Evolutionary conservation across 257 asterid species (phyloP), one percentile per base, ranked within the genome.

Genomic region (Plantago elongata): DNA sequence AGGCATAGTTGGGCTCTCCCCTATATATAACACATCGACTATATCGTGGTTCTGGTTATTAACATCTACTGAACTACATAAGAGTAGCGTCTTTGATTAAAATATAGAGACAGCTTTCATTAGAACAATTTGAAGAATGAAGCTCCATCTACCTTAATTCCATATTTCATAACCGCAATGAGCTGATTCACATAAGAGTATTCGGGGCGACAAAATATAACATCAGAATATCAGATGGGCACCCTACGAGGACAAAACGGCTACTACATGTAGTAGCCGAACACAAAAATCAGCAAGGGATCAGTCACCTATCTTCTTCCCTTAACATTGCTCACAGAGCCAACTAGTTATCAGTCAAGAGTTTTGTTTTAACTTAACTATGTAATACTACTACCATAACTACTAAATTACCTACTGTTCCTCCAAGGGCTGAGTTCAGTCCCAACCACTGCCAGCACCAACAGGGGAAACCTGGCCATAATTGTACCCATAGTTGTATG

Each of bases 371-470:
- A 18, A 52, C 29, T 15, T 22, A 22, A 18, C 12, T 2, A 7
- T n/a, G 30, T 52, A 17, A 54, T 27, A 13, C 27, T 1, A 22
- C 7, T 22, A 27, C 57, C 38, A 10, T 13, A 18, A 52, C 27
- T 22, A 22, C 3, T 34, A 34, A 34, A 34, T 34, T 34, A 34
- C 40, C 40, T 1, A 7, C 40, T 6, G 4, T 34, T 6, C 3
- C 11, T 18, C 37, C 34, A 18, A 44, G 3, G 65, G 5, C 27
- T n/a, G 54, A 16, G 9, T 43, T 70, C 73, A 82, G n/a, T 76
- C 69, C 82, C 80, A 78, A 46, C 84, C 83, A 7, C 60, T 76
- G 37, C 83, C 77, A 57, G 72, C 8, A 34, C 5, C 40, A 3
- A 34, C 40, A 34, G 40, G 40, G 8, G 40, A 54, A 15, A 78